Conservation (phyloP, 805 yeast species). For the Candida parachauliodes region DNA sequence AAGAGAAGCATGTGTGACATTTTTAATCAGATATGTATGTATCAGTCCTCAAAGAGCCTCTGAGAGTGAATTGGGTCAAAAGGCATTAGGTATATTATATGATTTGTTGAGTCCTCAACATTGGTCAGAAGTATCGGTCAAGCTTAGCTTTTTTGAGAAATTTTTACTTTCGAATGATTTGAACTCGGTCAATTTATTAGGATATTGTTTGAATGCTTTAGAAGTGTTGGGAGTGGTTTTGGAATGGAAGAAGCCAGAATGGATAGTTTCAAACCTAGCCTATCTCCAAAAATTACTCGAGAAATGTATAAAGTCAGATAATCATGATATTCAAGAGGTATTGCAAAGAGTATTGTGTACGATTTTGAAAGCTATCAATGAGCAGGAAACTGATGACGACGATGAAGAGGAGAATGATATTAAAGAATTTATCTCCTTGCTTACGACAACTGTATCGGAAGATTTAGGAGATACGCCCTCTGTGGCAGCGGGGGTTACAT, state of each 20-base stretch:
- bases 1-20: constrained; percentile 87
- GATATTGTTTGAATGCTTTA: constrained; percentile 83
- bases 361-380: constrained; percentile 62
- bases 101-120: constrained; percentile 65
- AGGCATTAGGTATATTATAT: constrained; percentile 75
- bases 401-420: constrained; percentile 61
- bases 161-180: constrained; percentile 77
- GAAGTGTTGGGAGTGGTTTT: constrained; percentile 84
- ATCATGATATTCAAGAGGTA: constrained; percentile 83
- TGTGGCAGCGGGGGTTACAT: constrained; percentile 82
- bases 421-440: constrained; percentile 54
- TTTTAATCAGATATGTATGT: constrained; percentile 82
- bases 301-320: constrained; percentile 76
- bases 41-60: constrained; percentile 80
- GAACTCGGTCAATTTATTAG: constrained; percentile 61
- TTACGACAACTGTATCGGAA: constrained; percentile 71
- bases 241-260: constrained; percentile 68
- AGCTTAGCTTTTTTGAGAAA: constrained; percentile 82
- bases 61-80: constrained; percentile 76
- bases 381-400: constrained; percentile 35
- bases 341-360: constrained; percentile 71
- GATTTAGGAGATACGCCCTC: constrained; percentile 73
- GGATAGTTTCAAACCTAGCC: constrained; percentile 73
- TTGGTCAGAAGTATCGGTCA: constrained; percentile 90
- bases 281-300: constrained; percentile 73